Base-by-base conservation (phyloP, 345 rosid species). In the Sisymbrium altissimum region DNA sequence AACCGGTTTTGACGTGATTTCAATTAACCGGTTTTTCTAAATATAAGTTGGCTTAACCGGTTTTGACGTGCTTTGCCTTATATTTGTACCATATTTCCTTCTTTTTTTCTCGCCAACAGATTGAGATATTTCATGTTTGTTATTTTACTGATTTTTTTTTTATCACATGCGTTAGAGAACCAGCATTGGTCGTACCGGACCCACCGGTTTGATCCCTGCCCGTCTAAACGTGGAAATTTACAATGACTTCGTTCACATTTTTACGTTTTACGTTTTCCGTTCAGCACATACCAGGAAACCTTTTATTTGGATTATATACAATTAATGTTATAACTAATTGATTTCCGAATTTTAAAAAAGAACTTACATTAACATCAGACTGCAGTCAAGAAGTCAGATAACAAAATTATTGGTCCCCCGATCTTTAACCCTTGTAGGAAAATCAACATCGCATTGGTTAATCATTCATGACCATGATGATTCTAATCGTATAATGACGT, bases 151-250 rank as follows among this genome's bases (percentile, higher is more conserved):
- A 61, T 17, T 58, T 9, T 38, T 30, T 30, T 46, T 35, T n/a
- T n/a, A n/a, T 68, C 70, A 68, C 64, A 61, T 67, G 73, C 11
- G 12, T 58, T 40, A n/a, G 21, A 58, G 52, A 74, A 58, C 49
- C 14, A 27, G 54, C 39, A 50, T 15, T 40, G 25, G 49, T 68
- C 64, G 57, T 15, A 53, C 57, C 39, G 74, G 69, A 52, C 74
- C 79, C 64, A 76, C 55, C 70, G 52, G 74, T 68, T 44, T 60
- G 57, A 61, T 68, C 58, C 14, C 25, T 68, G 79, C 53, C 64
- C 27, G 64, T 21, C 54, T 54, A 61, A 46, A 68, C 70, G 10
- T 68, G 49, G 74, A 53, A 68, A 44, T 43, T 17, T 40, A 30
- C 63, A 61, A 68, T 74, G 49, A 75, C 17, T 32, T 58, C 12